phyloP scores from a whole-genome alignment of 2,329 filamentous ascomycete species.

The Phaeosphaeriaceae sp. region DNA sequence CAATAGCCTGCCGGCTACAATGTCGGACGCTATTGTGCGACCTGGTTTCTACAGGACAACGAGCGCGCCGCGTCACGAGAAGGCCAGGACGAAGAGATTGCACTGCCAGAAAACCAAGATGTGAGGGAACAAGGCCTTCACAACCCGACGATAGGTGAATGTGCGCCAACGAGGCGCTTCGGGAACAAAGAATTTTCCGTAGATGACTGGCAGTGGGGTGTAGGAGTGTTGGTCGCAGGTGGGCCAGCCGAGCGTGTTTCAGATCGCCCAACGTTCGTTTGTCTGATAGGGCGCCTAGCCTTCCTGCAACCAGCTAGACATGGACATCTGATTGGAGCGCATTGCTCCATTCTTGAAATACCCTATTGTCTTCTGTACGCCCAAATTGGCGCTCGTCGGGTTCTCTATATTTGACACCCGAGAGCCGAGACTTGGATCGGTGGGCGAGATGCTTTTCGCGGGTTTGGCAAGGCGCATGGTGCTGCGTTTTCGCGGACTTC shows the following conservation, averaged over 20 bases:
- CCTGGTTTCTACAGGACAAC: slow-evolving; percentile 9
- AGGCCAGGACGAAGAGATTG: slow-evolving; percentile 18
- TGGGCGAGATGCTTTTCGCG: no score
- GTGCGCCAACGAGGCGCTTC: slow-evolving; percentile 38
- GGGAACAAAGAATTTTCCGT: slow-evolving; percentile 20
- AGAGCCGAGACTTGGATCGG: background rate
- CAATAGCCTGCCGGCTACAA: slow-evolving; percentile 28
- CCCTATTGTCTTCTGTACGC: slow-evolving; percentile 12
- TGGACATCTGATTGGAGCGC: slow-evolving; percentile 33
- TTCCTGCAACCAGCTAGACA: slow-evolving; percentile 13
- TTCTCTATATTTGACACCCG: slow-evolving; percentile 28
- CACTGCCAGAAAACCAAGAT: slow-evolving; percentile 18
- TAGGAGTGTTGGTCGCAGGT: slow-evolving; percentile 21
- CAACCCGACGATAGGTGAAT: slow-evolving; percentile 41
- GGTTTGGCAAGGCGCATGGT: no score
- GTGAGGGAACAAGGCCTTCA: slow-evolving; percentile 28
- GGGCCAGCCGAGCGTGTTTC: slow-evolving; percentile 20
- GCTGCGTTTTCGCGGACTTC: no score
- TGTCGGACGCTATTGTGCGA: slow-evolving; percentile 19
- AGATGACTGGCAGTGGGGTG: slow-evolving; percentile 23
- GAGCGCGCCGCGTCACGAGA: slow-evolving; percentile 25
- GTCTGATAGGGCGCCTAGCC: slow-evolving; percentile 28
- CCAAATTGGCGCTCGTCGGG: slow-evolving; percentile 33
- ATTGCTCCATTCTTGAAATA: slow-evolving; percentile 18
- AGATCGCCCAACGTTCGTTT: slow-evolving; percentile 16